Evolutionary conservation across 495 filamentous ascomycete genomes (phyloP).

Genomic region (Cercophora scortea): DNA sequence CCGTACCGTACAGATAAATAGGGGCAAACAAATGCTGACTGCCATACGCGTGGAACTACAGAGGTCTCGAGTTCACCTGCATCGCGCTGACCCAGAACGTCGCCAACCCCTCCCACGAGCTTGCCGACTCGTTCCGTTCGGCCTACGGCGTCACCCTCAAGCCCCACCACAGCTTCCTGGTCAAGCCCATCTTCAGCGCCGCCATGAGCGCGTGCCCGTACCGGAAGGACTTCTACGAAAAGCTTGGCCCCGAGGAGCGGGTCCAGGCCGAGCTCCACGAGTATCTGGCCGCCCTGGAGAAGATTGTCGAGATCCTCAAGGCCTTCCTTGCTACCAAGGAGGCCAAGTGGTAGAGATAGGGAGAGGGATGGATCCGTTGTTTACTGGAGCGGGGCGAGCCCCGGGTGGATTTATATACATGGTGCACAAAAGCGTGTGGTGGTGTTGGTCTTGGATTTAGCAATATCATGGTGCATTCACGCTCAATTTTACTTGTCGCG

Average conservation of each 20-base stretch:
- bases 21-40: constrained; percentile 2
- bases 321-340: constrained; percentile 60
- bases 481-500: no score
- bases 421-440: no score
- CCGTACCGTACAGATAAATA: not conserved
- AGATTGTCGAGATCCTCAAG: constrained; percentile 67
- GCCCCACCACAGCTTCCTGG: constrained; percentile 76
- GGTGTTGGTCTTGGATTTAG: no score
- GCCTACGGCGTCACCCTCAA: constrained; percentile 84
- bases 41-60: constrained; percentile 24
- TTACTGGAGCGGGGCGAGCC: no score
- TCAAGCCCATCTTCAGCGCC: constrained; percentile 82
- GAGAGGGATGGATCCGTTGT: no score
- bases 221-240: constrained; percentile 80
- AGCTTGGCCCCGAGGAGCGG: constrained; percentile 62
- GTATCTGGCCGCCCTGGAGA: constrained; percentile 70
- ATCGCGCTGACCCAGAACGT: constrained; percentile 75
- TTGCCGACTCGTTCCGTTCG: constrained; percentile 73
- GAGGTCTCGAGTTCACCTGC: constrained; percentile 87
- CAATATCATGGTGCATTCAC: no score
- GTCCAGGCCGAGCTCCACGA: constrained; percentile 51
- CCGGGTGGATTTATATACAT: no score
- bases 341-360: constrained; percentile 52
- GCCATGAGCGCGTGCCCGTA: constrained; percentile 92
- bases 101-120: constrained; percentile 57